Base-by-base conservation (phyloP, 2,329 filamentous ascomycete genomes). In the Zasmidium cellare region DNA sequence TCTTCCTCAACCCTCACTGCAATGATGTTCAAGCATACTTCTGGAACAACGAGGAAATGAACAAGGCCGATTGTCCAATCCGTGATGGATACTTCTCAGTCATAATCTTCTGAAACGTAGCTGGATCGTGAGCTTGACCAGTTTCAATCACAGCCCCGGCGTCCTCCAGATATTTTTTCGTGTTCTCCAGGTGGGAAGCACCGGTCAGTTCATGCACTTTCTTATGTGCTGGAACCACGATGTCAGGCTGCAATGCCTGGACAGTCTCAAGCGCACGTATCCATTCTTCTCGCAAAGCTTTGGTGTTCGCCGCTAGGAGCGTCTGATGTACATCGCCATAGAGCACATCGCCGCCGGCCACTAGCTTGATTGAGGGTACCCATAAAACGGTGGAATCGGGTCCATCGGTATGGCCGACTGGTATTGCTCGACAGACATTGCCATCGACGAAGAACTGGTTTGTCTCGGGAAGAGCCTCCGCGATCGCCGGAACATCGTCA, bases 311-410 rank as follows among this genome's bases (percentile, higher is more conserved):
- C 16, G 20, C 22, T 9, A 45, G 25, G 6, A 59, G 35, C 57
- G 56, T 59, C 23, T 52, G 46, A 48, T 59, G 57, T 1, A 59
- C 57, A n/a, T 56, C 28, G 7, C 57, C 57, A 25, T 59, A 59
- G 7, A 59, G 31, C 1, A 59, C 57, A 45, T 59, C 57, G 20
- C 56, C 56, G 11, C 20, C 24, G 3, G 55, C 56, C 14, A 38
- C 56, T 5, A 58, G 46, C 53, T 55, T 55, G 20, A 58, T 24
- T 19, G 47, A 45, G 23, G 56, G 52, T 14, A 55, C 24, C 56
- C 56, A 58, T 2, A 58, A 52, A 6, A 58, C 44, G 3, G 56
- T 58, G 14, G 46, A 47, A 25, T 56, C 47, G 18, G 50, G 46
- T 16, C 52, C 56, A 38, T 59, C 56, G 5, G 18, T 20, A n/a